Conservation (phyloP, 495 filamentous ascomycete genomes). For the Penicillium goetzii region DNA sequence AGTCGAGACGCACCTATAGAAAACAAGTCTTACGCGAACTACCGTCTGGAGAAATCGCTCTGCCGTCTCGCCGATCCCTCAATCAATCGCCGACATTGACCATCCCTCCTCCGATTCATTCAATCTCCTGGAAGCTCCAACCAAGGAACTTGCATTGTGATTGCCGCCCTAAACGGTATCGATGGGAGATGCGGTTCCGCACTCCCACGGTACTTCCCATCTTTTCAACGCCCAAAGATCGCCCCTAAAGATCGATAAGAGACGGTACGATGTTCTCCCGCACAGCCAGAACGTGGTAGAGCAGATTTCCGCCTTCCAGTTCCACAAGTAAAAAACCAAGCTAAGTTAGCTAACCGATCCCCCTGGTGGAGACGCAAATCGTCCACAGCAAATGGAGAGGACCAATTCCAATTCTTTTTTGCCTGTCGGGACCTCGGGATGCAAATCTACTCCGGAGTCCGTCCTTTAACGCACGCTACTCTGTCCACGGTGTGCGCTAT, state of each 20-base stretch:
- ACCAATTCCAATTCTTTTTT: neutral
- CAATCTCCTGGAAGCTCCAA: neutral
- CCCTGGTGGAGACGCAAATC: constrained; percentile 8
- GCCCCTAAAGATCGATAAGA: constrained; percentile 13
- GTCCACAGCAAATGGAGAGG: constrained; percentile 12
- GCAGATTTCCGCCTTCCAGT: neutral
- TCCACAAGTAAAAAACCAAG: neutral
- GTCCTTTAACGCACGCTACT: constrained; percentile 1
- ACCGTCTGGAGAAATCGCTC: neutral
- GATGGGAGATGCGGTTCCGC: neutral
- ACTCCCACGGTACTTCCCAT: neutral
- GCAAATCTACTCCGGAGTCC: constrained; percentile 16
- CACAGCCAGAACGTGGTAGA: constrained; percentile 10
- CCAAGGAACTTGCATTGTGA: neutral
- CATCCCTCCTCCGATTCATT: neutral
- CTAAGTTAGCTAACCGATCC: constrained; percentile 23
- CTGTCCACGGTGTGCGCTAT: constrained; percentile 11
- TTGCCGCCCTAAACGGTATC: neutral
- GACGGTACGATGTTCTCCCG: constrained; percentile 11
- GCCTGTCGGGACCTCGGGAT: constrained; percentile 18
- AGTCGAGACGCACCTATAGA: constrained; percentile 10
- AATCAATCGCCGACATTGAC: neutral
- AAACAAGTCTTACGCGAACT: constrained; percentile 15
- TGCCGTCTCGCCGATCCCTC: neutral
- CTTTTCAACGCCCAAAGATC: neutral